phyloP scores from a whole-genome alignment of 73 alveolate species.

The Uronychia setigera region DNA sequence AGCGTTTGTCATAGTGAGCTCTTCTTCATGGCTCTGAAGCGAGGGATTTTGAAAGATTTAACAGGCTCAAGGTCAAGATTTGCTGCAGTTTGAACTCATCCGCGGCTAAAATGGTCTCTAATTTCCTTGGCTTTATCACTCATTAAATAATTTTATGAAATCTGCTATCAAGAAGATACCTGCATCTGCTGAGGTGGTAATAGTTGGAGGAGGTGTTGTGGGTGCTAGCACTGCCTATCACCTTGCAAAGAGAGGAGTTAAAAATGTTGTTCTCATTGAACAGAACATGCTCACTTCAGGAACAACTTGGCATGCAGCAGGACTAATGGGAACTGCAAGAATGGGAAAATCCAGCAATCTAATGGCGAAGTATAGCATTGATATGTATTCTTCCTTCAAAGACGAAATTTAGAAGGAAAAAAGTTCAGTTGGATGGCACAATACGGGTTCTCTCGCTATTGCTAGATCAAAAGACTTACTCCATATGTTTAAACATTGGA shows the following conservation, averaged over 20 bases:
- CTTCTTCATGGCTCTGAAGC: too few relatives aligned
- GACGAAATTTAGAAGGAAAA: neutral
- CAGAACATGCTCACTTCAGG: neutral
- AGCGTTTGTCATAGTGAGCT: too few relatives aligned
- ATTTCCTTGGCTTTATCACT: neutral
- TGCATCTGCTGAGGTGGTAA: neutral
- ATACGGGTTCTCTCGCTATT: neutral
- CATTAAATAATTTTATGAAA: neutral
- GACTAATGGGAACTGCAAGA: neutral
- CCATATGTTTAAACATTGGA: neutral
- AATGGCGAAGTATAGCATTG: neutral
- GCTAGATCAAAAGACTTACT: neutral
- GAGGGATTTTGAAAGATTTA: neutral
- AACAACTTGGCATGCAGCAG: constrained; percentile 1
- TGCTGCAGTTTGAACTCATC: neutral
- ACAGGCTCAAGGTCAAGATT: neutral
- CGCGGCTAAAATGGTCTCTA: neutral
- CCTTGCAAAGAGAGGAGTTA: neutral
- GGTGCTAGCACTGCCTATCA: neutral
- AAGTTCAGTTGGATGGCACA: neutral
- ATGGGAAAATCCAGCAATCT: neutral
- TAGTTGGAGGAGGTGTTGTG: neutral
- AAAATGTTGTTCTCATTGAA: neutral
- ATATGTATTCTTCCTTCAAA: neutral
- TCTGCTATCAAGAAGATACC: neutral